phyloP scores from a whole-genome alignment of 179 eudicot species.

The Silene vulgaris region DNA sequence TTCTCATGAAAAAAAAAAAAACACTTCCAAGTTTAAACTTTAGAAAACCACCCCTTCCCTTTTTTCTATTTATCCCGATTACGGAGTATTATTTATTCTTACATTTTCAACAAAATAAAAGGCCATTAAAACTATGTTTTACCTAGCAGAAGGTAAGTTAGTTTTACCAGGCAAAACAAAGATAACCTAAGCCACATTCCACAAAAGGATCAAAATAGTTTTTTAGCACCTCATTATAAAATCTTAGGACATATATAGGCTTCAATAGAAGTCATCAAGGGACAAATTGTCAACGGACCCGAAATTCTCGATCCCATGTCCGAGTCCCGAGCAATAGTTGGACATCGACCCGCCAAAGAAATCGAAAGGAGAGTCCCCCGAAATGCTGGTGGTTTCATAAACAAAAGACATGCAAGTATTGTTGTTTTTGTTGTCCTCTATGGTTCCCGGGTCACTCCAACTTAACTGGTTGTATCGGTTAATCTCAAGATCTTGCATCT shows the following conservation, averaged over 20 bases:
- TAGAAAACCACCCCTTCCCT: background rate
- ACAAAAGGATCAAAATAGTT: background rate
- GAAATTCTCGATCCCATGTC: slow-evolving; percentile 32
- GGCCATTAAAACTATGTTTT: slow-evolving; percentile 20
- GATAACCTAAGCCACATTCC: slow-evolving; percentile 17
- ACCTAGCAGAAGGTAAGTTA: slow-evolving; percentile 13
- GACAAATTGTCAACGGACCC: slow-evolving; percentile 48
- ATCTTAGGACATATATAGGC: too few relatives aligned
- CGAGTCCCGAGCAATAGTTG: slow-evolving; percentile 34
- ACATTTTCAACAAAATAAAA: slow-evolving; percentile 22
- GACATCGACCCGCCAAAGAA: slow-evolving; percentile 40
- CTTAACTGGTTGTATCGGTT: slow-evolving; percentile 35
- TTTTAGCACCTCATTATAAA: too few relatives aligned
- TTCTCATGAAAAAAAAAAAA: slow-evolving; percentile 5
- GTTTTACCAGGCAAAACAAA: slow-evolving; percentile 15
- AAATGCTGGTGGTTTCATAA: slow-evolving; percentile 46
- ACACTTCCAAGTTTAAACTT: slow-evolving; percentile 5
- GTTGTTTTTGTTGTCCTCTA: slow-evolving; percentile 20
- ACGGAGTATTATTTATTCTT: slow-evolving; percentile 23
- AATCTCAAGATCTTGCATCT: slow-evolving; percentile 31
- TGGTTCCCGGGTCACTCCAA: slow-evolving; percentile 29
- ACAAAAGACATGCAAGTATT: slow-evolving; percentile 42
- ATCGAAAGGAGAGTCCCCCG: slow-evolving; percentile 50
- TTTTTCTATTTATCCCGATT: slow-evolving; percentile 11
- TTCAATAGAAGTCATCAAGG: slow-evolving; percentile 46